Evolutionary conservation across 192 early-diverging fungal species (phyloP), one percentile per base, ranked within the genome.

Genomic region (Backusella macrospora): DNA sequence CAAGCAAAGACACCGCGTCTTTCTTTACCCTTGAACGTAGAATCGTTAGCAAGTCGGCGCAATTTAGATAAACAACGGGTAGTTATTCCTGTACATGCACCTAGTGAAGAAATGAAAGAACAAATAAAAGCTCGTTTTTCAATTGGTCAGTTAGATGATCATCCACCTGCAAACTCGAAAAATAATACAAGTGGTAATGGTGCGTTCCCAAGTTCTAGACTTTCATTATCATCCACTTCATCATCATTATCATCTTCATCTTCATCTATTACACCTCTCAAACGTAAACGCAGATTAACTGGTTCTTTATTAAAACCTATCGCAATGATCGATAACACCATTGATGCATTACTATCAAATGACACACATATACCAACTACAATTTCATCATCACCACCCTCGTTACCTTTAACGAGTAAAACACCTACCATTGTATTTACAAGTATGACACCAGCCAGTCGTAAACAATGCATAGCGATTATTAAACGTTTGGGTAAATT

Each of bases 121-220:
- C 73, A 74, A 42, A 74, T 74, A 29, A 74, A 74, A 21, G 73
- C 73, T 9, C 42, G 62, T 13, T 74, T 74, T 34, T 74, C 42
- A n/a, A 55, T 74, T 23, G 73, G 65, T 23, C 37, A 74, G 14
- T 55, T 14, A 9, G 34, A 62, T 23, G 26, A 26, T 15, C 38
- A 68, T 15, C 18, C 39, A 66, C 8, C 12, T 12, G 6, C 65
- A 16, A 43, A 47, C n/a, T 39, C 40, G 3, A 29, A 34, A 34
- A 34, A 34, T 2, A 34, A 34, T 34, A 34, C 29, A 1, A 2
- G 29, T 34, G 29, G 29, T 34, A 34, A 34, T 34, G 29, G 29
- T 34, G 29, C 29, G 0, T 34, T 34, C 8, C 1, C 52, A 18
- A 23, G 52, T 59, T 59, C 52, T 13, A 59, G 52, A 26, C 52